Evolutionary conservation across 208 protist species (phyloP).

Genomic region (Acanthamoeba lenticulata): DNA sequence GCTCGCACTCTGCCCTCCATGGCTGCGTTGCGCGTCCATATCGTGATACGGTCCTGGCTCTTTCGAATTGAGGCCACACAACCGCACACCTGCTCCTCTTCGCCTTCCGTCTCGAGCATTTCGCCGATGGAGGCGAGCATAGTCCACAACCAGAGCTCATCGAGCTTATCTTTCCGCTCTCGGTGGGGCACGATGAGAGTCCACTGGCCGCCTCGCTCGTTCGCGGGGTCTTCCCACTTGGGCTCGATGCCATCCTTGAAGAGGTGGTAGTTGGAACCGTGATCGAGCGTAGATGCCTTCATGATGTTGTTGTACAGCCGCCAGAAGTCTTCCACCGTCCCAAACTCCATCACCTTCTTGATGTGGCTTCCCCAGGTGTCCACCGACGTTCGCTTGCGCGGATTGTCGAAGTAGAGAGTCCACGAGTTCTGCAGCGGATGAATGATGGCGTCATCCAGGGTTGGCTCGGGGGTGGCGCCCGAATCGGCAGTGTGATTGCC

Average conservation of each 20-base stretch:
- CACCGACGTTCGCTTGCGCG: constrained; percentile 66
- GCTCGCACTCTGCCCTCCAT: constrained; percentile 65
- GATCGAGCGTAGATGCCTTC: constrained; percentile 85
- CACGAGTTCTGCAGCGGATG: constrained; percentile 83
- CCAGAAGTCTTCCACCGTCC: constrained; percentile 83
- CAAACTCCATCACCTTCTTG: constrained; percentile 79
- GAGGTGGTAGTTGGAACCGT: constrained; percentile 92
- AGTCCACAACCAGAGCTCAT: constrained; percentile 68
- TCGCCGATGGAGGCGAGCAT: constrained; percentile 81
- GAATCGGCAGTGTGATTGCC: neutral
- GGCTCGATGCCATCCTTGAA: constrained; percentile 95
- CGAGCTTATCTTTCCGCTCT: constrained; percentile 55
- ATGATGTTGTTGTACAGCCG: constrained; percentile 94
- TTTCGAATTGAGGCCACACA: constrained; percentile 77
- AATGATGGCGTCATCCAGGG: constrained; percentile 45
- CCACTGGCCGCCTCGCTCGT: constrained; percentile 91
- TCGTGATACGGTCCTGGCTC: constrained; percentile 73
- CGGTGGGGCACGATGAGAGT: constrained; percentile 57
- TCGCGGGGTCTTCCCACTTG: constrained; percentile 95
- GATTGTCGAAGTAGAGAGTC: constrained; percentile 83
- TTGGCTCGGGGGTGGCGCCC: neutral
- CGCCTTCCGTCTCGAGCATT: constrained; percentile 76
- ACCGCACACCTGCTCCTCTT: constrained; percentile 79
- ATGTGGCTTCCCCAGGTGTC: constrained; percentile 73
- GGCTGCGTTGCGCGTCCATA: constrained; percentile 78